Conservation (phyloP, 2,329 filamentous ascomycete genomes). For the Chalaropsis ovoidea region DNA sequence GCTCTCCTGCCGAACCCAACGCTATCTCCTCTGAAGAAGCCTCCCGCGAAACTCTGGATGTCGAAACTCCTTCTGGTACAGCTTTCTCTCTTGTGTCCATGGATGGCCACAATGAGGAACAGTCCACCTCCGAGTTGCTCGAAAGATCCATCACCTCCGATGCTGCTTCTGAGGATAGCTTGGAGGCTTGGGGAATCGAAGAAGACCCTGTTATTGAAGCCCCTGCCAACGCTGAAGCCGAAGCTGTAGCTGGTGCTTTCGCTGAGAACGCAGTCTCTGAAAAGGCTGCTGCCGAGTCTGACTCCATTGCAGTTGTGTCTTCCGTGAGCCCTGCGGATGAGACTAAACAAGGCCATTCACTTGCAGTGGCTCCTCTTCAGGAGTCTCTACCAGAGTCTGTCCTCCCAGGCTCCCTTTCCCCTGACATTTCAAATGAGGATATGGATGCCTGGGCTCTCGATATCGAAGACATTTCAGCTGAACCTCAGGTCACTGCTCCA, state of each 20-base stretch:
- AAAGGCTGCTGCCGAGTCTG: no score
- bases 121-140: background rate
- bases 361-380: background rate
- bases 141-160: slow-evolving; percentile 4
- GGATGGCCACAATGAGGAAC: slow-evolving; percentile 1
- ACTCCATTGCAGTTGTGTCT: background rate
- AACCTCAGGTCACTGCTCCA: background rate
- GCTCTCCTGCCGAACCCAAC: background rate
- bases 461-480: background rate
- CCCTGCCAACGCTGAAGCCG: background rate
- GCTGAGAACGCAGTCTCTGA: background rate
- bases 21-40: background rate
- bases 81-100: background rate
- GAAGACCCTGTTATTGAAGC: slow-evolving; percentile 18
- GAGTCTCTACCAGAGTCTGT: background rate
- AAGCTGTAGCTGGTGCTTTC: background rate
- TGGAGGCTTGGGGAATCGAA: slow-evolving; percentile 24
- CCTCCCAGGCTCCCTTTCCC: slow-evolving; percentile 1
- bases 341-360: background rate
- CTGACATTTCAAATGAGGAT: slow-evolving; percentile 19
- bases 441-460: slow-evolving; percentile 22
- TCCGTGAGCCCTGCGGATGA: background rate
- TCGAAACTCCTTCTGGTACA: background rate
- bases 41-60: background rate
- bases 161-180: slow-evolving; percentile 17